phyloP scores from a whole-genome alignment of 345 rosid species.

The Anastatica hierochuntica region DNA sequence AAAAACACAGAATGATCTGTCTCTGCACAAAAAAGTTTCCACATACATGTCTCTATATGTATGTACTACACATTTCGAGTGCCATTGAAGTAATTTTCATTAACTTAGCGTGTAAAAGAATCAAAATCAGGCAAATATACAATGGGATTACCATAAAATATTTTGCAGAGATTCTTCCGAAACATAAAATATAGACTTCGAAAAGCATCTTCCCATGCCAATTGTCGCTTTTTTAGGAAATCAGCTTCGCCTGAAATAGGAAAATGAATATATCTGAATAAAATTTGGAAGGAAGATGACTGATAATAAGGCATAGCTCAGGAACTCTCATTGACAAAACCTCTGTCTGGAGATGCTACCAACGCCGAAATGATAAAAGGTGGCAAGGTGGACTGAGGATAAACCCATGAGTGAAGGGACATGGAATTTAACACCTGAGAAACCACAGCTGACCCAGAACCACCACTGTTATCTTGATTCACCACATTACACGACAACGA shows the following conservation, averaged over 20 bases:
- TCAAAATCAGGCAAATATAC: not conserved
- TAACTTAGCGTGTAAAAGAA: too few species aligned
- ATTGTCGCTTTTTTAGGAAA: conserved; percentile 57
- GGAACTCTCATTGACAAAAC: conserved; percentile 34
- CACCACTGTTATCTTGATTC: conserved; percentile 14
- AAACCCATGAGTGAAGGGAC: conserved; percentile 78
- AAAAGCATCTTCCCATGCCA: conserved; percentile 87
- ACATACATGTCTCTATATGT: too few species aligned
- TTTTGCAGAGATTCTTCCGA: conserved; percentile 56
- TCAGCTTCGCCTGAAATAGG: conserved; percentile 43
- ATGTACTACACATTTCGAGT: conserved; percentile 4
- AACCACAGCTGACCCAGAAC: conserved; percentile 31
- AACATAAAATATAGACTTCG: conserved; percentile 76
- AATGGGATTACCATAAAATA: conserved; percentile 69
- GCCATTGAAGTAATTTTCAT: too few species aligned
- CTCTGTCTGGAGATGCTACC: conserved; percentile 50
- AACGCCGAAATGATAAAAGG: conserved; percentile 56
- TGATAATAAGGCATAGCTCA: not conserved
- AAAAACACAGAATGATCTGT: not conserved
- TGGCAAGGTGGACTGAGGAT: conserved; percentile 82
- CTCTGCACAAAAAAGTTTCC: too few species aligned
- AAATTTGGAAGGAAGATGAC: too few species aligned
- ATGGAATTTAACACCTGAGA: conserved; percentile 36
- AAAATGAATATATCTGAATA: conserved; percentile 4
- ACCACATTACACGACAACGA: conserved; percentile 24